Conservation (phyloP, 805 yeast species). For the Teunomyces kruisii region DNA sequence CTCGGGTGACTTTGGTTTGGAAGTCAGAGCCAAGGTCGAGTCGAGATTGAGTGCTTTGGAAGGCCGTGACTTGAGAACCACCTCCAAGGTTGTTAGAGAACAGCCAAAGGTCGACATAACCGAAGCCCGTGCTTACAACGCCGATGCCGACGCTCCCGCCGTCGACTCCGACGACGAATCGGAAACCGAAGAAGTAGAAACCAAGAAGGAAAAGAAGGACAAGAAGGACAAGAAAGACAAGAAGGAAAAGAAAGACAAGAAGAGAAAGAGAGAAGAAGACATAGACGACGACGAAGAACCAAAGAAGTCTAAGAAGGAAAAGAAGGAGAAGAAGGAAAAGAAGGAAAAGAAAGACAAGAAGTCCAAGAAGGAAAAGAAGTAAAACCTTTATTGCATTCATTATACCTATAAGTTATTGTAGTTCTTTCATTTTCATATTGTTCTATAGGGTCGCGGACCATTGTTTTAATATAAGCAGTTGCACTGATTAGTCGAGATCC, state of each 20-base stretch:
- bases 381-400: conserved; percentile 5
- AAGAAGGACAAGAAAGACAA: conserved; percentile 30
- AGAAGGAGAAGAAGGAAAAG: conserved; percentile 52
- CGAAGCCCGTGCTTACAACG: conserved; percentile 86
- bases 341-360: conserved; percentile 42
- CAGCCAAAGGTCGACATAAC: conserved; percentile 84
- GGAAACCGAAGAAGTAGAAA: conserved; percentile 29
- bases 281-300: conserved; percentile 23
- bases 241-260: conserved; percentile 23
- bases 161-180: conserved; percentile 36
- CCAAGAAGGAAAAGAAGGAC: conserved; percentile 32
- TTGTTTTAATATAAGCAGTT: conserved; percentile 4
- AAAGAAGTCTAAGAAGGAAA: conserved; percentile 48
- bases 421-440: conserved; percentile 4
- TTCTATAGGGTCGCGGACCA: conserved; percentile 4
- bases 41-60: conserved; percentile 90
- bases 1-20: conserved; percentile 88
- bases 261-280: conserved; percentile 25
- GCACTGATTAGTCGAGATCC: conserved; percentile 4
- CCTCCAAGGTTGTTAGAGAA: conserved; percentile 78
- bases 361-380: conserved; percentile 33
- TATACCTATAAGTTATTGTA: conserved; percentile 4
- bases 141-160: conserved; percentile 82
- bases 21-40: conserved; percentile 91
- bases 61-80: conserved; percentile 93